These are phyloP conservation scores for Pichia californica DNA, from an alignment of 805 yeast species.

Conservation along the genomic window DNA sequence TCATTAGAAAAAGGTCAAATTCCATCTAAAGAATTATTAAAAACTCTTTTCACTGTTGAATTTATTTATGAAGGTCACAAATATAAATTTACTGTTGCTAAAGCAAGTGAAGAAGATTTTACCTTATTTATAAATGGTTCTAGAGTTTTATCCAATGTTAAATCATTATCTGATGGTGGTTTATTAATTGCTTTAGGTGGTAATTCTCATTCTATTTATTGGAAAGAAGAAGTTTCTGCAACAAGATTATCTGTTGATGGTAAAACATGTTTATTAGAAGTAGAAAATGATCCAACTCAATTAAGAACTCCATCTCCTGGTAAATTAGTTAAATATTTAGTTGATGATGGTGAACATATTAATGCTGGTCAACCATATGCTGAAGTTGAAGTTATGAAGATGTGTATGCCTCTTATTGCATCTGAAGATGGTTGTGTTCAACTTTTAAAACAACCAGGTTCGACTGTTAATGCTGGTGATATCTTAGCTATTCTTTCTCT, in stretches of 20 bases:
- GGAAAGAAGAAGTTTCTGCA: conserved; percentile 96
- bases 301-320: conserved; percentile 99
- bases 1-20: conserved; percentile 96
- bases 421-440: conserved; percentile 92
- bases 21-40: conserved; percentile 71
- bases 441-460: conserved; percentile 94
- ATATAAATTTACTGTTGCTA: conserved; percentile 93
- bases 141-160: conserved; percentile 78
- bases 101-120: conserved; percentile 78
- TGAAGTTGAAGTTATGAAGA: conserved; percentile 98
- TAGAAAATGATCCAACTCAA: conserved; percentile 97
- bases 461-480: conserved; percentile 95
- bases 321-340: conserved; percentile 86
- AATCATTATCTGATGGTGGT: conserved; percentile 93
- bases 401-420: conserved; percentile 97
- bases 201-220: conserved; percentile 89
- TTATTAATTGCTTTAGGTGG: conserved; percentile 83
- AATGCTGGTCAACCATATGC: conserved; percentile 91
- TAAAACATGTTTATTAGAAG: conserved; percentile 89
- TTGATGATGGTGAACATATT: conserved; percentile 93
- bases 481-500: conserved; percentile 89
- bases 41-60: conserved; percentile 87
- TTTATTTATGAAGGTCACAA: conserved; percentile 92
- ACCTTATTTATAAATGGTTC: conserved; percentile 92
- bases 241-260: conserved; percentile 93